A percentile compares a stretch with the other conserved stretches of the same genome.
Evolutionary conservation across 164 flowering plant genomes (phyloP).

Genomic region (Brasenia schreberi): DNA sequence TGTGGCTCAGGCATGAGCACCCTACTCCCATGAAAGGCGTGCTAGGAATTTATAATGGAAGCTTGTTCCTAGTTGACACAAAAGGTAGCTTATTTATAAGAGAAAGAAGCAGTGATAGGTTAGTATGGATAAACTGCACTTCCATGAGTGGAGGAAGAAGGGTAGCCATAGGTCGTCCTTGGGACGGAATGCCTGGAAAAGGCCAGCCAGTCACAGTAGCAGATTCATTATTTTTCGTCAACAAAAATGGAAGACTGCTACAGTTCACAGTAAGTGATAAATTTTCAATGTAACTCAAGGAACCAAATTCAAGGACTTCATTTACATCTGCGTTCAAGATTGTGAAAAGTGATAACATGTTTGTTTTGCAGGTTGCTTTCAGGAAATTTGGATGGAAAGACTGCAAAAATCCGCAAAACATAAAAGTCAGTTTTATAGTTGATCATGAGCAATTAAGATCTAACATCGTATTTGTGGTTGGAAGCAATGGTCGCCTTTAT

Average conservation of each 20-base stretch:
- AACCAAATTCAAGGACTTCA: too few species aligned
- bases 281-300: neutral
- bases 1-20: slow-evolving; percentile 72
- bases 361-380: slow-evolving; percentile 36
- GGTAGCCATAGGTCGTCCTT: slow-evolving; percentile 61
- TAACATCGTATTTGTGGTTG: slow-evolving; percentile 59
- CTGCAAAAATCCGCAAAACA: slow-evolving; percentile 46
- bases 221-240: slow-evolving; percentile 63
- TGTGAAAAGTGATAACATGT: neutral
- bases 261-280: slow-evolving; percentile 55
- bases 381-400: slow-evolving; percentile 82
- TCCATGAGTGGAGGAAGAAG: slow-evolving; percentile 56
- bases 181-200: slow-evolving; percentile 51
- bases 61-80: slow-evolving; percentile 52
- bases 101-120: slow-evolving; percentile 43
- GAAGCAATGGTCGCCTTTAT: slow-evolving; percentile 58
- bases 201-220: slow-evolving; percentile 26
- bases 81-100: slow-evolving; percentile 50
- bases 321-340: too few species aligned
- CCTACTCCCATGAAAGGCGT: slow-evolving; percentile 46
- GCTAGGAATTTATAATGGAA: slow-evolving; percentile 67
- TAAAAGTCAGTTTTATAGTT: slow-evolving; percentile 49
- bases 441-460: slow-evolving; percentile 66
- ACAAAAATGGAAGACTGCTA: slow-evolving; percentile 55
- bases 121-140: slow-evolving; percentile 73